Percentiles rank a stretch among this genome's conserved stretches.
These are phyloP conservation scores for Fusarium humuli DNA, from an alignment of 2,329 filamentous ascomycete species.

Conservation along the genomic window DNA sequence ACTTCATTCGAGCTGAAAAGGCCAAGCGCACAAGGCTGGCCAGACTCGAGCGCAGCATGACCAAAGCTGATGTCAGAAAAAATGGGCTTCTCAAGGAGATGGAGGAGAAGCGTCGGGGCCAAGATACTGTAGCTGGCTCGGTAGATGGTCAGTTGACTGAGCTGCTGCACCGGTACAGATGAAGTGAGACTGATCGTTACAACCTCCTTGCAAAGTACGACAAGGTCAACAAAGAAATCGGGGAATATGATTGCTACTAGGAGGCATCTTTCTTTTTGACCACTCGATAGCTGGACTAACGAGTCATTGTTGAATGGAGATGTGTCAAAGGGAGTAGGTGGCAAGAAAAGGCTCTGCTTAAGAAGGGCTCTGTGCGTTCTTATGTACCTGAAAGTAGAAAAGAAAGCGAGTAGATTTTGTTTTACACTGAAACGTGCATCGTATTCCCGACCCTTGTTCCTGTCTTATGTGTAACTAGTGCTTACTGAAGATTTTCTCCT, in stretches of 20 bases:
- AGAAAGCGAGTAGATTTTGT: not conserved
- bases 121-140: not conserved
- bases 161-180: not conserved
- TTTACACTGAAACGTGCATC: not conserved
- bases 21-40: not conserved
- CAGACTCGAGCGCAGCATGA: not conserved
- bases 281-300: not conserved
- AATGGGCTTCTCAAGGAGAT: not conserved
- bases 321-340: not conserved
- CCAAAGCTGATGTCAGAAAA: not conserved
- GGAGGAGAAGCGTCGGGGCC: not conserved
- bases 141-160: not conserved
- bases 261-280: not conserved
- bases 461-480: not conserved
- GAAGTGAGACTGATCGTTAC: not conserved
- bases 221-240: not conserved
- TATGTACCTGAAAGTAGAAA: not conserved
- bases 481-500: not conserved
- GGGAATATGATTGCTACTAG: not conserved
- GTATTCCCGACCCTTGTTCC: not conserved
- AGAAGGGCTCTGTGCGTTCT: not conserved
- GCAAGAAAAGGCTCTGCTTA: not conserved
- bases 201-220: not conserved
- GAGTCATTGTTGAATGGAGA: not conserved
- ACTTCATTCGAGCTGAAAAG: not conserved